These are phyloP conservation scores for Ceratobasidium theobromae DNA, from an alignment of 1,284 basidiomycete species.

Conservation along the genomic window DNA sequence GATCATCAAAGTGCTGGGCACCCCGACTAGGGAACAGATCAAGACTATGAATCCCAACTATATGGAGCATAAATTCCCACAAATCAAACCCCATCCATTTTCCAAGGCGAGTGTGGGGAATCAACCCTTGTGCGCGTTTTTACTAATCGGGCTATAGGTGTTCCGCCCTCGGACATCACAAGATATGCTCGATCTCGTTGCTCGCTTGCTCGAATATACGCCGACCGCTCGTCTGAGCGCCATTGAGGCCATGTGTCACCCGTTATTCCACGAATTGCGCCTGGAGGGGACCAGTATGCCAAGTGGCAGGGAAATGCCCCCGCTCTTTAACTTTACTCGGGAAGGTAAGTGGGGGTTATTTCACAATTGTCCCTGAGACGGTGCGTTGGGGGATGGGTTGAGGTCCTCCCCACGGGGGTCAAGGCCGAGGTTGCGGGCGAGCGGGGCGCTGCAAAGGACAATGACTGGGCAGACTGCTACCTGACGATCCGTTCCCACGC, in stretches of 20 bases:
- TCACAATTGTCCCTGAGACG: not conserved
- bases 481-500: constrained; percentile 27
- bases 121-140: not conserved
- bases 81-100: constrained; percentile 98
- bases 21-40: constrained; percentile 98
- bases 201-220: constrained; percentile 95
- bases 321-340: constrained; percentile 93
- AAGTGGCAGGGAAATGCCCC: constrained; percentile 94
- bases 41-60: constrained; percentile 99
- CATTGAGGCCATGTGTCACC: constrained; percentile 91
- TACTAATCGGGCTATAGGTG: constrained; percentile 52
- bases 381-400: not conserved
- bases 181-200: constrained; percentile 95
- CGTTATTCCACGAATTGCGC: constrained; percentile 97
- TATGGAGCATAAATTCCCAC: constrained; percentile 99
- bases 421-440: constrained; percentile 1
- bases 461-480: not conserved
- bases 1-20: constrained; percentile 99
- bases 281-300: constrained; percentile 90
- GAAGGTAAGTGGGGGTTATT: constrained; percentile 66
- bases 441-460: not conserved
- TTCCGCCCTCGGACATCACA: constrained; percentile 96
- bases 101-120: constrained; percentile 64
- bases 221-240: constrained; percentile 89
- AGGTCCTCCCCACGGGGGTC: not conserved